phyloP scores from a whole-genome alignment of 805 yeast genomes.

The Candida sithepensis region DNA sequence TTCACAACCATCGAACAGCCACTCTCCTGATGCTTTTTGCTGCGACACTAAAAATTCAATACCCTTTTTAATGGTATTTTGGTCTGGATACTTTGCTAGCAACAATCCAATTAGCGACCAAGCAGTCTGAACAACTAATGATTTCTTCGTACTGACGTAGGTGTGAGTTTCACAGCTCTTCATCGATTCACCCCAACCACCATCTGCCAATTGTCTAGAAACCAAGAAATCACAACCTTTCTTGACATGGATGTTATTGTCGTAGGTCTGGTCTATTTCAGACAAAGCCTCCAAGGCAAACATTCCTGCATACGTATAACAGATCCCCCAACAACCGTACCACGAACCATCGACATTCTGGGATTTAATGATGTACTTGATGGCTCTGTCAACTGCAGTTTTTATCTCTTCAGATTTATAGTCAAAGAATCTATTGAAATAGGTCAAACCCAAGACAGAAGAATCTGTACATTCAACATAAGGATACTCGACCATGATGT shows the following conservation, averaged over 20 bases:
- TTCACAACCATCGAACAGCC: slow-evolving; percentile 80
- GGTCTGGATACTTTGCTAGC: slow-evolving; percentile 76
- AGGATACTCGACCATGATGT: slow-evolving; percentile 97
- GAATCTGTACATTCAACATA: slow-evolving; percentile 98
- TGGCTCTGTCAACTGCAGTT: slow-evolving; percentile 69
- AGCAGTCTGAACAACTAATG: slow-evolving; percentile 84
- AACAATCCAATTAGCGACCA: slow-evolving; percentile 88
- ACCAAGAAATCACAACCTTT: slow-evolving; percentile 85
- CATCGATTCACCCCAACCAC: slow-evolving; percentile 98
- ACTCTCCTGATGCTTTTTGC: slow-evolving; percentile 77
- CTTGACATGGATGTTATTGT: slow-evolving; percentile 56
- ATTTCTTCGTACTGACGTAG: slow-evolving; percentile 56
- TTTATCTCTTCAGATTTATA: slow-evolving; percentile 67
- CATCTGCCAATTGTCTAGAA: slow-evolving; percentile 73
- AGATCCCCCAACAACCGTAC: slow-evolving; percentile 99
- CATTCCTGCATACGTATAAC: slow-evolving; percentile 95
- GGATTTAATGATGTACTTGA: slow-evolving; percentile 60
- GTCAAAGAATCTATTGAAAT: slow-evolving; percentile 61
- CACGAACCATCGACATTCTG: slow-evolving; percentile 88
- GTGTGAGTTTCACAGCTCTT: slow-evolving; percentile 78
- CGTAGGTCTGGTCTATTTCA: slow-evolving; percentile 62
- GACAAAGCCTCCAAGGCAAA: slow-evolving; percentile 92
- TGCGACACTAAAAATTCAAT: slow-evolving; percentile 57
- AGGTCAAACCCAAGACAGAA: slow-evolving; percentile 80
- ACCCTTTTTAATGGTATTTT: slow-evolving; percentile 58